Evolutionary conservation across 371 early-diverging fungal genomes (phyloP).

Genomic region (Mortierella sp.): DNA sequence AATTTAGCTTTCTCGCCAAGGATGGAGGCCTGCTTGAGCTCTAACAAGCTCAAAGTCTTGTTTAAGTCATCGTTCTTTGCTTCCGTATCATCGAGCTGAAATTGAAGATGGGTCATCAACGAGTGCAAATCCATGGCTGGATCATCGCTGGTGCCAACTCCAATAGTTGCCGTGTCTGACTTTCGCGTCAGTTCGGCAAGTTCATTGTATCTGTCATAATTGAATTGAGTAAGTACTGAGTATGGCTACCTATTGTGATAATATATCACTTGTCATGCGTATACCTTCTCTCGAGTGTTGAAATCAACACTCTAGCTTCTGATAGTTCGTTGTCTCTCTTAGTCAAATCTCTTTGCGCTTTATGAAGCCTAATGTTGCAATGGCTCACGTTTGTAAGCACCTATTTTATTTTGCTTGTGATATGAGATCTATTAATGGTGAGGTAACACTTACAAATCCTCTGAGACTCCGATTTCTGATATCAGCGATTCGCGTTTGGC

Average conservation of each 20-base stretch:
- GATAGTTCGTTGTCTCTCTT: neutral
- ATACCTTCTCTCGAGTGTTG: neutral
- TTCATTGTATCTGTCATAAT: neutral
- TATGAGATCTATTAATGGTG: too few relatives aligned
- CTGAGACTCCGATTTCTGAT: neutral
- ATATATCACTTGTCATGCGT: neutral
- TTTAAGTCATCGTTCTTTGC: neutral
- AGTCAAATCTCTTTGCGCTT: neutral
- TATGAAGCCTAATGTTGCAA: neutral
- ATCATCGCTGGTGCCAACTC: neutral
- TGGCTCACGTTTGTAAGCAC: neutral
- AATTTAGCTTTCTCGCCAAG: neutral
- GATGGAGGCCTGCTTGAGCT: neutral
- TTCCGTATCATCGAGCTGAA: neutral
- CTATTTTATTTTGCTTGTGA: too few relatives aligned
- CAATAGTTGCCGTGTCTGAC: neutral
- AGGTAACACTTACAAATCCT: neutral
- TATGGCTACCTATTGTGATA: neutral
- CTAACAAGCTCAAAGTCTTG: neutral
- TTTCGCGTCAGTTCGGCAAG: neutral
- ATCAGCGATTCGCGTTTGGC: neutral
- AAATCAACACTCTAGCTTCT: neutral
- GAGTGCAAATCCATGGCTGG: neutral
- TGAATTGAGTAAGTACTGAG: neutral
- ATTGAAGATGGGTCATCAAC: conserved; percentile 1